Evolutionary conservation across 2,329 filamentous ascomycete genomes (phyloP).

Genomic region (Colletotrichum tropicale): DNA sequence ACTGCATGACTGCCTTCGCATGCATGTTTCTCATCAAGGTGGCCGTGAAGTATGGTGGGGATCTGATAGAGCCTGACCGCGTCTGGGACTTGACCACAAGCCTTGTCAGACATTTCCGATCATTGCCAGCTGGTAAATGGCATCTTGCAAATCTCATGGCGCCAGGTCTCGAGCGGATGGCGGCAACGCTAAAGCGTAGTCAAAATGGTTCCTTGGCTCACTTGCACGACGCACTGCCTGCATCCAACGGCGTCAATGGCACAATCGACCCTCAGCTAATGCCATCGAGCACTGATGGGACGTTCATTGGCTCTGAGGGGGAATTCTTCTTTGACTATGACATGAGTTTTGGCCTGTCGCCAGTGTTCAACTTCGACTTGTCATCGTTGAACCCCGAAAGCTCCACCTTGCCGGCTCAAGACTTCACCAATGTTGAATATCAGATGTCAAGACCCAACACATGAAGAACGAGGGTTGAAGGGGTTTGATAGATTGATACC

Average conservation of each 20-base stretch:
- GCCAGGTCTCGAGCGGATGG: conserved; percentile 47
- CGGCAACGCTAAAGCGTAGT: conserved; percentile 13
- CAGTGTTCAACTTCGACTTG: conserved; percentile 31
- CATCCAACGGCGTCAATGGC: neutral
- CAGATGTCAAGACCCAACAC: neutral
- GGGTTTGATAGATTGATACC: neutral
- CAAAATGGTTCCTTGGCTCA: neutral
- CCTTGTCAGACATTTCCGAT: conserved; percentile 43
- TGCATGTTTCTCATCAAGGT: conserved; percentile 57
- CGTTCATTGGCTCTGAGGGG: conserved; percentile 8
- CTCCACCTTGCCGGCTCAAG: neutral
- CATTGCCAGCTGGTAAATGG: conserved; percentile 44
- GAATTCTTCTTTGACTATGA: conserved; percentile 26
- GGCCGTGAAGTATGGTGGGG: conserved; percentile 43
- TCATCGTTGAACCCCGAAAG: conserved; percentile 9
- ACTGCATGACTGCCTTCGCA: conserved; percentile 58
- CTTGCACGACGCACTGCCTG: neutral
- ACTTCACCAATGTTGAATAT: conserved; percentile 1
- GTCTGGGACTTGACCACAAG: conserved; percentile 41
- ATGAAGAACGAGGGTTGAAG: neutral
- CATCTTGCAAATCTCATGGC: conserved; percentile 52
- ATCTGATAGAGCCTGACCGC: conserved; percentile 38
- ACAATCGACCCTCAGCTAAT: neutral
- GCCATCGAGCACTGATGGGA: neutral
- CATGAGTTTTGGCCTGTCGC: conserved; percentile 31